A percentile compares a stretch with the other conserved stretches of the same genome.
phyloP scores from a whole-genome alignment of 805 yeast species.

The Kodamaea kakaduensis region DNA sequence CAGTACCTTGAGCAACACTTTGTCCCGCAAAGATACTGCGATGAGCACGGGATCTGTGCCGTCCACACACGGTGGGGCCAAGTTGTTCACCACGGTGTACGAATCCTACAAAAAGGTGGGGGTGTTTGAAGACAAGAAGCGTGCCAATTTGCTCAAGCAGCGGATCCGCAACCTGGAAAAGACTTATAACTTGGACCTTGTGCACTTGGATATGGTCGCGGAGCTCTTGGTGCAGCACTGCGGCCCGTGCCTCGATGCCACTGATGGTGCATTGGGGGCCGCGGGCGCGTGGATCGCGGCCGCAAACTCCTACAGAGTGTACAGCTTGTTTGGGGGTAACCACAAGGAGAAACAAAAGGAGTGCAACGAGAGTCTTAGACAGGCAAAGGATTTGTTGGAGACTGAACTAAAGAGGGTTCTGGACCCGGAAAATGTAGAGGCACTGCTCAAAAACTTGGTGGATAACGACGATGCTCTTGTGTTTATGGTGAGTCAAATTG shows the following conservation, averaged over 20 bases:
- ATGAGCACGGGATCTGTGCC: not conserved
- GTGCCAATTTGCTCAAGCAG: slow-evolving; percentile 17
- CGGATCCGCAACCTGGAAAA: slow-evolving; percentile 15
- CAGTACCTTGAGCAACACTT: not conserved
- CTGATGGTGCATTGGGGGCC: slow-evolving; percentile 16
- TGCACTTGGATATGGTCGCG: slow-evolving; percentile 26
- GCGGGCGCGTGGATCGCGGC: slow-evolving; percentile 23
- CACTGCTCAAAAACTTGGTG: slow-evolving; percentile 6
- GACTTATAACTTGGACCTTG: slow-evolving; percentile 13
- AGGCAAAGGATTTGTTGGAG: slow-evolving; percentile 12
- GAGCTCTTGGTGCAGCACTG: slow-evolving; percentile 18
- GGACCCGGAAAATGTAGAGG: slow-evolving; percentile 7
- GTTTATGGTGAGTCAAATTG: slow-evolving; percentile 22
- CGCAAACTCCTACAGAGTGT: slow-evolving; percentile 27
- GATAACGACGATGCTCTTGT: slow-evolving; percentile 24
- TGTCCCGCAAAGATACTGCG: not conserved
- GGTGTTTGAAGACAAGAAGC: slow-evolving; percentile 20
- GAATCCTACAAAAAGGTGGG: slow-evolving; percentile 30
- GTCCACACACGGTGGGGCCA: slow-evolving; percentile 15
- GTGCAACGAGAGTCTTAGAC: slow-evolving; percentile 13
- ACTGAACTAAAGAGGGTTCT: slow-evolving; percentile 9
- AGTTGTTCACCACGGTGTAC: slow-evolving; percentile 23
- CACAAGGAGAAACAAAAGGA: slow-evolving; percentile 15
- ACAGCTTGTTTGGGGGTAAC: slow-evolving; percentile 12
- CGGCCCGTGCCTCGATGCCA: slow-evolving; percentile 14